Conservation (phyloP, 202 grass and related monocot species). For the Bolboschoenoplectus hybrid region DNA sequence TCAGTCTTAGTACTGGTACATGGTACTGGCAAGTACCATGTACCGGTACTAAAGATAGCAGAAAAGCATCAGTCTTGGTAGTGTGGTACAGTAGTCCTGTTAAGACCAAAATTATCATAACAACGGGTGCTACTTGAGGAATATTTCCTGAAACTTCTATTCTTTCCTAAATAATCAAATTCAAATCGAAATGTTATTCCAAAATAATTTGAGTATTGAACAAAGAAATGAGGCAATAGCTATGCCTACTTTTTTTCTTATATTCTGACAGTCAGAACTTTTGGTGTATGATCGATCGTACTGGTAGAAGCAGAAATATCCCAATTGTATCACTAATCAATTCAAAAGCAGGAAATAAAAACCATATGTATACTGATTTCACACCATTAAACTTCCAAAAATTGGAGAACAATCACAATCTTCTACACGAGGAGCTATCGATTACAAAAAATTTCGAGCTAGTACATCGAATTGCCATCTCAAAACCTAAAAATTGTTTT, state of each 20-base stretch:
- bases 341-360: background rate
- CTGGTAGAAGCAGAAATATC: background rate
- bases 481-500: background rate
- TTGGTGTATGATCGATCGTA: too few relatives aligned
- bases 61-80: background rate
- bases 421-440: background rate
- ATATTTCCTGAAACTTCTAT: background rate
- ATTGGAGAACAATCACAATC: background rate
- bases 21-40: too few relatives aligned
- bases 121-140: background rate
- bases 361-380: background rate
- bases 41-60: conserved; percentile 1
- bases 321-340: background rate
- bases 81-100: background rate
- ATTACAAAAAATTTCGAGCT: background rate
- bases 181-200: background rate
- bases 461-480: background rate
- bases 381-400: background rate
- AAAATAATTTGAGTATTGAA: background rate
- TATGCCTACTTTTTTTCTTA: too few relatives aligned
- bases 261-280: too few relatives aligned
- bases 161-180: background rate
- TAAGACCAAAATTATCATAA: background rate
- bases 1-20: background rate
- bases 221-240: too few relatives aligned